Conservation (phyloP, 2,329 filamentous ascomycete species). For the Diaporthe sp. region DNA sequence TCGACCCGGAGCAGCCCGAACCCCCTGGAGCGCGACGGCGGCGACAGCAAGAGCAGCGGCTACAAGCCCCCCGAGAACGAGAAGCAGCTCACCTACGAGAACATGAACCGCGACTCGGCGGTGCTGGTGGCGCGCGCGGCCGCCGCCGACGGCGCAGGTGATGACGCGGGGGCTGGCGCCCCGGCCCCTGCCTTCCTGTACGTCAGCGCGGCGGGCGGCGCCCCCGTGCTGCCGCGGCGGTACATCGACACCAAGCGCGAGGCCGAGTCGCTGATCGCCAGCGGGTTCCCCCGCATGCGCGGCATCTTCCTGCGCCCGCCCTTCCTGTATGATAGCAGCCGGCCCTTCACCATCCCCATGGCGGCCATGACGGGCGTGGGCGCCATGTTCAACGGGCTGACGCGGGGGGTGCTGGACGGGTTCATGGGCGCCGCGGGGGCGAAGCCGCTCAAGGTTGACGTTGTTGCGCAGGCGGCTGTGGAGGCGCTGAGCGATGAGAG, state of each 20-base stretch:
- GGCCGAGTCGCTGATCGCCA: slow-evolving; percentile 83
- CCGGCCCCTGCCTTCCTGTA: slow-evolving; percentile 77
- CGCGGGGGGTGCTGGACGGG: slow-evolving; percentile 80
- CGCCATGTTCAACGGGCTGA: slow-evolving; percentile 80
- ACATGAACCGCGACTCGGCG: slow-evolving; percentile 95
- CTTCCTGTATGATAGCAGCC: slow-evolving; percentile 89
- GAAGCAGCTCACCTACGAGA: slow-evolving; percentile 91
- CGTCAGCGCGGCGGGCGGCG: slow-evolving; percentile 89
- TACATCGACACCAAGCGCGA: slow-evolving; percentile 95
- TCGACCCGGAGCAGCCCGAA: slow-evolving; percentile 73
- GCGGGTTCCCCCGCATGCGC: slow-evolving; percentile 80
- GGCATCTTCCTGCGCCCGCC: slow-evolving; percentile 86
- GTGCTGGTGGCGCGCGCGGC: slow-evolving; percentile 82
- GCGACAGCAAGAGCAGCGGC: slow-evolving; percentile 71
- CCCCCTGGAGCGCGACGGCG: slow-evolving; percentile 74
- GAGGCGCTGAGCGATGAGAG: slow-evolving; percentile 84
- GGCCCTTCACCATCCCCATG: slow-evolving; percentile 86
- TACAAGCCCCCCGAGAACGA: slow-evolving; percentile 76
- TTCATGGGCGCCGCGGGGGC: slow-evolving; percentile 86
- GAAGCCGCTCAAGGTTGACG: slow-evolving; percentile 89
- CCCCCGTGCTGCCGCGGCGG: slow-evolving; percentile 84
- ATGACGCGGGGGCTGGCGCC: not conserved
- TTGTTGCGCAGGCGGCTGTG: slow-evolving; percentile 89
- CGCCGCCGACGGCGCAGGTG: slow-evolving; percentile 74
- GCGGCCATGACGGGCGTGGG: slow-evolving; percentile 83